phyloP scores from a whole-genome alignment of 2,329 filamentous ascomycete species.

The Colletotrichum lini region DNA sequence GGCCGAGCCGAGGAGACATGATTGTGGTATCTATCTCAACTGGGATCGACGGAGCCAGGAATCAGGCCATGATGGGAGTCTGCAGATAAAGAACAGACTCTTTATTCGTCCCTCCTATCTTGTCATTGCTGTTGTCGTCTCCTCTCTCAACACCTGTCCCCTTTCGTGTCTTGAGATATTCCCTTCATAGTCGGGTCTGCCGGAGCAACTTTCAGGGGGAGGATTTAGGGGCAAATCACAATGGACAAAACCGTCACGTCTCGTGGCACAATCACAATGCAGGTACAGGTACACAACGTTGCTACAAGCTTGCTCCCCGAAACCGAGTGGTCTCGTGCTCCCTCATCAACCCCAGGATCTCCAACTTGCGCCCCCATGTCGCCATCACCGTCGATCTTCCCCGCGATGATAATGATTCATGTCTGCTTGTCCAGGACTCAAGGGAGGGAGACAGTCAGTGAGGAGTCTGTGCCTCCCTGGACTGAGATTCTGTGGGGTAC shows the following conservation, averaged over 20 bases:
- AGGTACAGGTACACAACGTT: background rate
- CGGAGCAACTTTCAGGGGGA: background rate
- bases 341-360: background rate
- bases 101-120: background rate
- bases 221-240: background rate
- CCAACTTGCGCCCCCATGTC: background rate
- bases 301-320: background rate
- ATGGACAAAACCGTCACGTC: background rate
- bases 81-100: constrained; percentile 3
- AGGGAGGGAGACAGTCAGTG: too few species aligned
- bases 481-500: constrained; percentile 3
- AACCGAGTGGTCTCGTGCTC: constrained; percentile 5
- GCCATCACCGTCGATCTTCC: constrained; percentile 11
- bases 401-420: background rate
- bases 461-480: background rate
- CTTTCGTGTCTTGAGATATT: too few species aligned
- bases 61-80: background rate
- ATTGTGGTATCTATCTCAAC: background rate
- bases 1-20: background rate
- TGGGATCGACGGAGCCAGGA: background rate
- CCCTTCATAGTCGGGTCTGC: background rate
- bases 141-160: too few species aligned
- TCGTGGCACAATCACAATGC: background rate
- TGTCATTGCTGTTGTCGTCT: background rate
- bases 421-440: too few species aligned